Base-by-base conservation (phyloP, 371 early-diverging fungal species). In the Mortierella sp. region DNA sequence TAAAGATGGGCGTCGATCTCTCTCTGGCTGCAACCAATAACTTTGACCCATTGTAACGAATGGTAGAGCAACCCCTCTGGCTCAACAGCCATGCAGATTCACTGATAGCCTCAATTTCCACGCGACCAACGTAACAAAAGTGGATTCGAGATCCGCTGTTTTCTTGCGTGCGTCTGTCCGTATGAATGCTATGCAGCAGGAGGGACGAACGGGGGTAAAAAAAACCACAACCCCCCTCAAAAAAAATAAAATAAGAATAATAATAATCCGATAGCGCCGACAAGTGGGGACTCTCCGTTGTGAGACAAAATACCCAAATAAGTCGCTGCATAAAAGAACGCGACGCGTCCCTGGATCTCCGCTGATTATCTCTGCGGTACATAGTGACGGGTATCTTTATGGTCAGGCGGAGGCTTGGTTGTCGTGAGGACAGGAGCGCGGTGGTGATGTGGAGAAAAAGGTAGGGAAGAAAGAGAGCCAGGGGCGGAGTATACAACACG, bases 311-410 rank as follows among this genome's bases (percentile, higher is more conserved):
- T 65, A 10, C 9, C 24, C 68, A 38, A 21, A 38, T 38, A 65
- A 38, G 68, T 65, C 68, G 21, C 24, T 38, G 19, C 42, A 65
- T 63, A 63, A 16, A 38, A 31, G 57, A 38, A 65, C 68, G 42
- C 68, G 68, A 65, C 68, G 68, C 68, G 68, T 65, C 34, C 34
- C 34, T 38, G 68, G 68, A 65, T 65, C 68, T 65, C 68, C 68
- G 68, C 68, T 65, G 42, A 2, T 21, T 8, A 38, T 38, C 38
- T 65, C 34, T 65, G 38, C 34, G 10, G 42, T 65, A 24, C 38
- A 21, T 10, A 38, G 24, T 21, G 42, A 38, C 38, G 21, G 38
- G 68, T 65, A 38, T 63, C 55, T 55, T 26, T 38, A 0, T 63
- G 63, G 14, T 63, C 63, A 63, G 31, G 16, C 16, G 63, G 58